phyloP scores from a whole-genome alignment of 2,329 filamentous ascomycete species.

The Cladosporium oxysporum region DNA sequence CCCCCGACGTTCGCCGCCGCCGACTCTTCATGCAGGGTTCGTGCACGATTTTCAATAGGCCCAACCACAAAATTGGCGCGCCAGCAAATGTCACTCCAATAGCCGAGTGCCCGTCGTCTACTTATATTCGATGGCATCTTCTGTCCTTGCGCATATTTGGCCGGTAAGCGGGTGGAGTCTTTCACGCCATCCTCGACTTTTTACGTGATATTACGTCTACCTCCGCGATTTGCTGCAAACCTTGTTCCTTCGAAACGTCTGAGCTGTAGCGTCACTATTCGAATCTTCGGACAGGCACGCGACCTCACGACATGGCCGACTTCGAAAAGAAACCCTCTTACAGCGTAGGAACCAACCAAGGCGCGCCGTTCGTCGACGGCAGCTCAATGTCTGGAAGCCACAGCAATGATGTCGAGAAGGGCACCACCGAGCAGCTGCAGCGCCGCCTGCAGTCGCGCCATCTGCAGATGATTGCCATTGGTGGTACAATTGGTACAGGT shows the following conservation, averaged over 20 bases:
- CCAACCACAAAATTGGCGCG: conserved; percentile 17
- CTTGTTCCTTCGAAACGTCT: conserved; percentile 19
- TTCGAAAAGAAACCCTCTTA: conserved; percentile 18
- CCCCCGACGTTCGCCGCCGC: conserved; percentile 5
- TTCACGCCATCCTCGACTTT: conserved; percentile 5
- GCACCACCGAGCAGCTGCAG: conserved; percentile 37
- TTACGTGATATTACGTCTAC: conserved; percentile 19
- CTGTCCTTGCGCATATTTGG: conserved; percentile 12
- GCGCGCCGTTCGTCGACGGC: conserved; percentile 19
- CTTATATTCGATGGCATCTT: conserved; percentile 6
- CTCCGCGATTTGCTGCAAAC: conserved; percentile 19
- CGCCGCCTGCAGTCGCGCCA: conserved; percentile 39
- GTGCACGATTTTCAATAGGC: conserved; percentile 13
- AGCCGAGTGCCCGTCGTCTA: conserved; percentile 9
- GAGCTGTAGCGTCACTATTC: conserved; percentile 10
- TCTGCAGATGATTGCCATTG: conserved; percentile 43
- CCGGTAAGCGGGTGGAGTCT: conserved; percentile 11
- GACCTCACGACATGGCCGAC: conserved; percentile 18
- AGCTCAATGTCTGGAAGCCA: conserved; percentile 19
- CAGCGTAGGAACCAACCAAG: neutral
- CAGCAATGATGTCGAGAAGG: conserved; percentile 23
- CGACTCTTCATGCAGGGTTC: conserved; percentile 15
- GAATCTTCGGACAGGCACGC: conserved; percentile 4
- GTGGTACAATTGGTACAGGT: conserved; percentile 23
- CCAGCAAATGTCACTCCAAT: conserved; percentile 18